A percentile compares a stretch with the other conserved stretches of the same genome.
Conservation (phyloP, 1,139 yeast species). For the Eremothecium gossypii region DNA sequence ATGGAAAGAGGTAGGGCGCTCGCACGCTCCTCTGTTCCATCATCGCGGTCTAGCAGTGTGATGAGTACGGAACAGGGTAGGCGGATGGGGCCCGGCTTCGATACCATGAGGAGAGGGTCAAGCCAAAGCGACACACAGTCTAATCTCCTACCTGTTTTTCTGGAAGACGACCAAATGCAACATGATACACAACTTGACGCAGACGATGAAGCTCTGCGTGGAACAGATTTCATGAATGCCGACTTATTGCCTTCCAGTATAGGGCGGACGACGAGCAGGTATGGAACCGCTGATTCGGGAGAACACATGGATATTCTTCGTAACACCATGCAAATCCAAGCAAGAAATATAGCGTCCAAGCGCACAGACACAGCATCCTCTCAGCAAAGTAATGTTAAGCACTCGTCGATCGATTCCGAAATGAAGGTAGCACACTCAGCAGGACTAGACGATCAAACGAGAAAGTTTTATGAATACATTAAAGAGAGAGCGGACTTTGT, state of each 20-base stretch:
- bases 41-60: slow-evolving; percentile 20
- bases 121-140: slow-evolving; percentile 3
- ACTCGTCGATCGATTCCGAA: not conserved
- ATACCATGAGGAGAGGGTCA: slow-evolving; percentile 1
- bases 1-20: slow-evolving; percentile 20
- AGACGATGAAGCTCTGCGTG: slow-evolving; percentile 4
- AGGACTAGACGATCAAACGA: slow-evolving; percentile 20
- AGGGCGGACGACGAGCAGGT: slow-evolving; percentile 20
- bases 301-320: slow-evolving; percentile 21
- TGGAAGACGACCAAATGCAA: slow-evolving; percentile 1
- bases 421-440: slow-evolving; percentile 1
- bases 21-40: slow-evolving; percentile 10
- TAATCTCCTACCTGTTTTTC: slow-evolving; percentile 15
- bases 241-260: slow-evolving; percentile 27
- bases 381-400: slow-evolving; percentile 1
- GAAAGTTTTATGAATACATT: slow-evolving; percentile 24
- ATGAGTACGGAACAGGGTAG: slow-evolving; percentile 25
- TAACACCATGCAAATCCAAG: slow-evolving; percentile 1
- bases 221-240: slow-evolving; percentile 17
- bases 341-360: slow-evolving; percentile 2
- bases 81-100: slow-evolving; percentile 9
- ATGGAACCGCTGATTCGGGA: slow-evolving; percentile 9
- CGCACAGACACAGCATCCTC: slow-evolving; percentile 4
- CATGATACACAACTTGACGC: slow-evolving; percentile 1
- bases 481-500: slow-evolving; percentile 16